Conservation (phyloP, 129 eudicot species). For the Daucus carota region DH1_v3.0 NC_030386.2:36119501-36120000, state of each 20-base stretch:
- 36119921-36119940: conserved; percentile 50
- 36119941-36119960: conserved; percentile 41
- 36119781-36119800: not conserved
- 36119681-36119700: not conserved
- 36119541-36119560: not conserved
- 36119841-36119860: not conserved
- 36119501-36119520: not conserved
- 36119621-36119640: not conserved
- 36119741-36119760: not conserved
- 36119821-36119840: not conserved
- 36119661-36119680: not conserved
- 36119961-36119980: conserved; percentile 42
- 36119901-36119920: conserved; percentile 36
- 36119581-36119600: not conserved
- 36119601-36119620: not conserved
- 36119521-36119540: not conserved
- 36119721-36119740: not conserved
- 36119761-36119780: not conserved
- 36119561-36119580: not conserved
- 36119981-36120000: conserved; percentile 1
- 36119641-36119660: not conserved
- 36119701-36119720: not conserved
- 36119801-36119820: not conserved
- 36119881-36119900: conserved; percentile 22
- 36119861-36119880: conserved; percentile 27